These are phyloP conservation scores for Diaporthe humulicola DNA, from an alignment of 2,329 filamentous ascomycete genomes.

Conservation along the genomic window DNA sequence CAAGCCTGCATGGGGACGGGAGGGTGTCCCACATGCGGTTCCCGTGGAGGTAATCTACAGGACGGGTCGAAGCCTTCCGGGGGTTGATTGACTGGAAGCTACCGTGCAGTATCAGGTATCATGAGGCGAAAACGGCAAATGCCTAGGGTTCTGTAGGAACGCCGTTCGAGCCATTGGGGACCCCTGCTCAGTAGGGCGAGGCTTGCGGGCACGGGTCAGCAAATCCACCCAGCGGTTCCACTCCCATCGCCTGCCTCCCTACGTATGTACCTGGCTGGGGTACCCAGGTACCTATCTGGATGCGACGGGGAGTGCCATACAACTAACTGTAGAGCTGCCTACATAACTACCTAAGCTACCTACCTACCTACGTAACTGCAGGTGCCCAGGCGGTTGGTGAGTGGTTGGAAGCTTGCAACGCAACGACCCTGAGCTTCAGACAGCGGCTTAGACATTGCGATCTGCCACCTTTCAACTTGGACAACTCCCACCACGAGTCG, in stretches of 20 bases:
- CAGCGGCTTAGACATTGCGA: slow-evolving; percentile 21
- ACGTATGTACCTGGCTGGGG: slow-evolving; percentile 2
- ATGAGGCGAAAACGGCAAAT: neutral
- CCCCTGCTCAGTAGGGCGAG: slow-evolving; percentile 22
- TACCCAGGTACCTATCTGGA: slow-evolving; percentile 2
- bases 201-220: neutral
- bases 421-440: slow-evolving; percentile 20
- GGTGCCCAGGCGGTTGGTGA: slow-evolving; percentile 19
- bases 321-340: slow-evolving; percentile 24
- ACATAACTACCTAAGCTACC: slow-evolving; percentile 4
- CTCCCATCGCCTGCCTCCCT: slow-evolving; percentile 15
- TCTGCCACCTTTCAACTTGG: slow-evolving; percentile 17
- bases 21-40: neutral
- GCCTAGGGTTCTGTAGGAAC: neutral
- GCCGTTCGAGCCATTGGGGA: slow-evolving; percentile 5
- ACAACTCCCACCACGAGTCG: slow-evolving; percentile 13
- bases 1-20: neutral
- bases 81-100: neutral
- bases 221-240: neutral
- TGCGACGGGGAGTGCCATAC: neutral
- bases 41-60: neutral
- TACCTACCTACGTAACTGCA: slow-evolving; percentile 11
- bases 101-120: neutral
- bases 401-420: slow-evolving; percentile 22
- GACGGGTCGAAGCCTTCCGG: neutral